Percentiles rank a stretch among this genome's conserved stretches.
Conservation (phyloP, 129 eudicot genomes). For the carrot (Daucus carota) region DH1_v3.0 NC_030384.2:50499501-50500000, state of each 20-base stretch:
- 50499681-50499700: background rate
- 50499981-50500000: slow-evolving; percentile 85
- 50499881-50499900: slow-evolving; percentile 13
- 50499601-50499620: background rate
- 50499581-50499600: background rate
- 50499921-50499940: slow-evolving; percentile 50
- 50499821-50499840: slow-evolving; percentile 17
- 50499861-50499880: too few species aligned
- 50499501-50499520: background rate
- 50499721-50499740: slow-evolving; percentile 36
- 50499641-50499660: background rate
- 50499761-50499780: slow-evolving; percentile 51
- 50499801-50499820: slow-evolving; percentile 64
- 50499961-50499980: slow-evolving; percentile 67
- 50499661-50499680: background rate
- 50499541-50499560: slow-evolving; percentile 11
- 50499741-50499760: slow-evolving; percentile 13
- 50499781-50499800: slow-evolving; percentile 59
- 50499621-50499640: background rate
- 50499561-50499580: background rate
- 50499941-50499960: slow-evolving; percentile 86
- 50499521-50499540: slow-evolving; percentile 17
- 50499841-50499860: background rate
- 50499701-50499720: background rate
- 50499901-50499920: slow-evolving; percentile 68